Evolutionary conservation across 208 protist genomes (phyloP), one percentile per base, ranked within the genome.

Genomic region (Herpetomonas tarakana): DNA sequence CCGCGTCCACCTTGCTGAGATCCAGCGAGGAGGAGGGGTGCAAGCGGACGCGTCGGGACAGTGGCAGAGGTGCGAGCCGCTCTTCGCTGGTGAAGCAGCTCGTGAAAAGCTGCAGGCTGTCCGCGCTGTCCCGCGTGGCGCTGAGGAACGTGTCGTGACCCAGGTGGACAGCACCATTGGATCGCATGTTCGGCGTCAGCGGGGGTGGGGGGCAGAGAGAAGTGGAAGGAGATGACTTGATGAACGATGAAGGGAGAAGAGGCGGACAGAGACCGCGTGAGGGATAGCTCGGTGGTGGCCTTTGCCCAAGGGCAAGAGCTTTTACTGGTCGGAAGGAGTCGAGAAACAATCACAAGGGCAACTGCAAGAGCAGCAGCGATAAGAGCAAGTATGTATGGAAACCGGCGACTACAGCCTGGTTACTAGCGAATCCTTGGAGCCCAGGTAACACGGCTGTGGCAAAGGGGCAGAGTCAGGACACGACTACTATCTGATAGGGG

Each of bases 91-190:
- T 31, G 50, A 95, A 76, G 58, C 35, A 58, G 54, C 78, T 77
- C 11, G 86, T 92, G 53, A 88, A 76, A 28, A 96, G 66, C 52
- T 78, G 83, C 0, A 81, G 38, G 29, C 61, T 51, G 18, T 76
- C 74, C 0, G 58, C 71, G 41, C 63, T 63, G 55, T 89, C 78
- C 7, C 69, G 64, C 1, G 79, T 78, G 38, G 63, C 71, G 21
- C 70, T 51, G 21, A 86, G 45, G 54, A 96, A 96, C 11, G 82
- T 83, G 74, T 93, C 81, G 59, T 96, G 91, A 57, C 72, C 80
- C 30, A 96, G 63, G 62, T 96, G 89, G 16, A 62, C 73, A 1
- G 73, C 84, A 58, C 86, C 83, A 62, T 96, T 96, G 2, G 89
- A 88, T 18, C 71, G 66, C 89, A 96, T 96, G 0, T 12, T 35